Evolutionary conservation across 345 rosid species (phyloP).

Genomic region (Orychophragmus violaceus): DNA sequence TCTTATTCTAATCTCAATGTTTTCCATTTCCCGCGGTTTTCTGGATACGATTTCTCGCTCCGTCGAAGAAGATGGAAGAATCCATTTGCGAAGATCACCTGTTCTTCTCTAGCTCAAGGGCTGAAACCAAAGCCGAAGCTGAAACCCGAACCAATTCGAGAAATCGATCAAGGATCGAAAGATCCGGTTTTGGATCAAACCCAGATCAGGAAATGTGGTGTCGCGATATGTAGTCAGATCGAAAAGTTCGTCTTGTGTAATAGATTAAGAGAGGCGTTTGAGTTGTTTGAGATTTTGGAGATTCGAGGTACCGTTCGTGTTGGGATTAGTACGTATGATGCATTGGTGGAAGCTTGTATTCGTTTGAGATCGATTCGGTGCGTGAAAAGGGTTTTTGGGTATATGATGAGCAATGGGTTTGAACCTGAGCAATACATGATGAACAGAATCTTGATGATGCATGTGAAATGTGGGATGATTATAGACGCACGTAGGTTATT

Average conservation of each 20-base stretch:
- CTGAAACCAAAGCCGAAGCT: conserved; percentile 53
- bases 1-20: conserved; percentile 18
- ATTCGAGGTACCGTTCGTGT: conserved; percentile 43
- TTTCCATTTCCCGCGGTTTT: conserved; percentile 26
- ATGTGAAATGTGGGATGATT: conserved; percentile 70
- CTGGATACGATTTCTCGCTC: conserved; percentile 37
- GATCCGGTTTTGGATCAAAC: conserved; percentile 11
- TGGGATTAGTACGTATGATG: conserved; percentile 56
- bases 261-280: conserved; percentile 61
- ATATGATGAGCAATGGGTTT: conserved; percentile 48
- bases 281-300: conserved; percentile 70
- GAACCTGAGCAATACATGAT: conserved; percentile 55
- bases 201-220: conserved; percentile 35
- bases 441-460: conserved; percentile 65
- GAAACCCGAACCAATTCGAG: conserved; percentile 36
- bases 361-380: conserved; percentile 57
- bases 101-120: conserved; percentile 43
- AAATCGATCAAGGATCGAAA: conserved; percentile 7
- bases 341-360: conserved; percentile 65
- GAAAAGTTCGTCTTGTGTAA: conserved; percentile 56
- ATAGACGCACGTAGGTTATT: conserved; percentile 58
- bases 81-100: conserved; percentile 35
- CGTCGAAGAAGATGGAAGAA: conserved; percentile 37
- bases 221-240: conserved; percentile 60
- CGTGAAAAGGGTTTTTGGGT: conserved; percentile 54